Evolutionary conservation across 345 rosid species (phyloP).

Genomic region (Eucalyptus curtisii): DNA sequence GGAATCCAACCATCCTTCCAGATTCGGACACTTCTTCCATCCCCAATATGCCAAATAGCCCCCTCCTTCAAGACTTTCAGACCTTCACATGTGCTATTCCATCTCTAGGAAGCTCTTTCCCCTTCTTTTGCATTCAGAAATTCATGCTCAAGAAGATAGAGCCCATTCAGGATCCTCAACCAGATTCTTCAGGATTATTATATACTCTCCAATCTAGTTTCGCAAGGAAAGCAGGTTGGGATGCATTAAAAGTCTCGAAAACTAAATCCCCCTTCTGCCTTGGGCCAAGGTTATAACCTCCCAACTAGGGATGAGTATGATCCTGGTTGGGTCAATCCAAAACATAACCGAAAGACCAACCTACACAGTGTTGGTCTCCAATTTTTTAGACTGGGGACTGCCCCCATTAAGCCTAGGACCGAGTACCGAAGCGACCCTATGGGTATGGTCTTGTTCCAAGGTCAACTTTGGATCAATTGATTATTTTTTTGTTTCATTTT

Average conservation of each 20-base stretch:
- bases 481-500: no score
- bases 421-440: fast-evolving
- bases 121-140: neutral
- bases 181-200: neutral
- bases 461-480: no score
- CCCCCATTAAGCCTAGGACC: no score
- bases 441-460: no score
- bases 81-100: neutral
- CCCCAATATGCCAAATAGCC: neutral
- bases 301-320: no score
- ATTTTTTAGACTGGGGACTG: no score
- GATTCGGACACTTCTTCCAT: neutral
- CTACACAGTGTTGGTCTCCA: no score
- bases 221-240: neutral
- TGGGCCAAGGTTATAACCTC: neutral
- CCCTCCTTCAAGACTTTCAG: neutral
- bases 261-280: neutral
- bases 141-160: neutral
- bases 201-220: neutral
- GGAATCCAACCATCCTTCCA: neutral
- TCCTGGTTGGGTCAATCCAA: no score
- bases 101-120: neutral
- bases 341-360: no score
- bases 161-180: neutral
- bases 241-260: neutral